These are phyloP conservation scores for Platismatia glauca DNA, from an alignment of 495 filamentous ascomycete species.

Conservation along the genomic window DNA sequence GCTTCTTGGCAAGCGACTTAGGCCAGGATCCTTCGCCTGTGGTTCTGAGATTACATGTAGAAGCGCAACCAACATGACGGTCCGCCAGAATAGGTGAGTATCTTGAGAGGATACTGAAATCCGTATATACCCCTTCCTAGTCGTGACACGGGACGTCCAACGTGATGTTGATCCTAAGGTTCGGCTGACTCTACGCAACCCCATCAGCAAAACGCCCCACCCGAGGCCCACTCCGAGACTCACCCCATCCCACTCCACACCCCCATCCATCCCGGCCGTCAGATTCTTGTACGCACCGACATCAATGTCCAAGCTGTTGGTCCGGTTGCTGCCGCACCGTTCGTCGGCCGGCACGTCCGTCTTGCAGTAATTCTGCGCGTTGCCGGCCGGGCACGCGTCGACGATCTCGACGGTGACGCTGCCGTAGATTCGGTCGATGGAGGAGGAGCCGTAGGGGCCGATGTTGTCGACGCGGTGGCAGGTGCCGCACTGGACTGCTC, in stretches of 20 bases:
- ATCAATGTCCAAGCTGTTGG: constrained; percentile 17
- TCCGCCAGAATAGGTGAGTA: neutral
- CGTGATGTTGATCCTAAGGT: neutral
- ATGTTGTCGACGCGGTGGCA: constrained; percentile 19
- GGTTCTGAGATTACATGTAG: neutral
- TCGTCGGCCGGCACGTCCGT: constrained; percentile 9
- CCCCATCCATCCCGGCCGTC: neutral
- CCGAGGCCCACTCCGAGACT: neutral
- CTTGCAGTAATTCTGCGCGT: constrained; percentile 21
- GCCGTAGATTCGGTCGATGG: constrained; percentile 3
- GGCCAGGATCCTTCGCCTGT: neutral
- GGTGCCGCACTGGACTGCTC: constrained; percentile 6
- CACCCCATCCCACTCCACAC: neutral
- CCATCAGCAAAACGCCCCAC: neutral
- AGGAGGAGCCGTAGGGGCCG: constrained; percentile 7
- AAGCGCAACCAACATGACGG: neutral
- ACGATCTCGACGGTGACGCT: constrained; percentile 20
- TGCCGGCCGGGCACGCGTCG: constrained; percentile 17
- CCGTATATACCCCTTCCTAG: neutral
- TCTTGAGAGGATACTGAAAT: neutral
- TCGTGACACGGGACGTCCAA: neutral
- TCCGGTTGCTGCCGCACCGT: neutral
- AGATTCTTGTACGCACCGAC: constrained; percentile 9
- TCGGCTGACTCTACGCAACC: neutral
- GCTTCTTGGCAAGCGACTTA: neutral